phyloP scores from a whole-genome alignment of 352 stramenopile species.

The Phytopythium sindhum region DNA sequence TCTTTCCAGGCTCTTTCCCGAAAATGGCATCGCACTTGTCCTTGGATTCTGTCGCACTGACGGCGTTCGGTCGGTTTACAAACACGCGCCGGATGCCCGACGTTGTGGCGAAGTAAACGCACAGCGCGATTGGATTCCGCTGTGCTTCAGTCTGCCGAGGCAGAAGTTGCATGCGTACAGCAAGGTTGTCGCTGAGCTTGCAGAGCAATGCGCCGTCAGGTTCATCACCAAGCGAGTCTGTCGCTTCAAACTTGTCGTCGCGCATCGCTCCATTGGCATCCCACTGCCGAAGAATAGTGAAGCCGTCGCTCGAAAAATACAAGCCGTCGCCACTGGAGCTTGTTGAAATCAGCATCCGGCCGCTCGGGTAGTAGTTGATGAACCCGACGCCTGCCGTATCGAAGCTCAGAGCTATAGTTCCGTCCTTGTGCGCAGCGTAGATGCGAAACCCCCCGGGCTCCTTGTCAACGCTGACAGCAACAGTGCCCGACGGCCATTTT shows the following conservation, averaged over 20 bases:
- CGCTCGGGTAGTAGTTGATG: slow-evolving; percentile 77
- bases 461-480: slow-evolving; percentile 66
- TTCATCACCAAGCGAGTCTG: slow-evolving; percentile 28
- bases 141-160: not conserved
- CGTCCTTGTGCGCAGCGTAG: slow-evolving; percentile 72
- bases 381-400: slow-evolving; percentile 64
- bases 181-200: slow-evolving; percentile 50
- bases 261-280: slow-evolving; percentile 32
- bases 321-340: slow-evolving; percentile 59
- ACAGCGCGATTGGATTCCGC: slow-evolving; percentile 29
- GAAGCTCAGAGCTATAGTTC: slow-evolving; percentile 61
- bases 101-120: slow-evolving; percentile 44
- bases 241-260: slow-evolving; percentile 36
- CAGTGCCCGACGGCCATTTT: slow-evolving; percentile 59
- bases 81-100: slow-evolving; percentile 43
- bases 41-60: slow-evolving; percentile 1
- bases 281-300: slow-evolving; percentile 58
- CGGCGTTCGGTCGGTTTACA: slow-evolving; percentile 40
- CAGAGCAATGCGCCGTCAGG: slow-evolving; percentile 39
- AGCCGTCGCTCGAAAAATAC: slow-evolving; percentile 41
- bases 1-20: slow-evolving; percentile 21
- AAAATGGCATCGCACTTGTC: slow-evolving; percentile 39
- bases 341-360: slow-evolving; percentile 68
- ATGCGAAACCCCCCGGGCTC: slow-evolving; percentile 59
- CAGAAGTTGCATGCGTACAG: slow-evolving; percentile 30